Conservation (phyloP, 2,329 filamentous ascomycete species). For the Tothia fuscella region DNA sequence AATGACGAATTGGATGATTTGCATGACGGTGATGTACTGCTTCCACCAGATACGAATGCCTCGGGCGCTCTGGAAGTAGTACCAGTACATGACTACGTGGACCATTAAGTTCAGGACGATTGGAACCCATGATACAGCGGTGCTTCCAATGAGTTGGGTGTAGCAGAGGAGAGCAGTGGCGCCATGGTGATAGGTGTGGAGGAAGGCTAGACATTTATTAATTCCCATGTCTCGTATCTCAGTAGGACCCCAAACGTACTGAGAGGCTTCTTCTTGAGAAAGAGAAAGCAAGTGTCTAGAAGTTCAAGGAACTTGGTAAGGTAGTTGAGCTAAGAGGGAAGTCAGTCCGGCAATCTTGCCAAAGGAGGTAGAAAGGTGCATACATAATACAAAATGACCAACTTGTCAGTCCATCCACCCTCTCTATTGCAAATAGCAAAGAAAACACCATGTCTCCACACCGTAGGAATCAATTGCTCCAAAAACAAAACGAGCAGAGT, state of each 20-base stretch:
- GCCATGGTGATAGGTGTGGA: conserved; percentile 98
- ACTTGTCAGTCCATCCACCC: conserved; percentile 86
- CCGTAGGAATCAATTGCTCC: conserved; percentile 78
- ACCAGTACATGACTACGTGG: conserved; percentile 99
- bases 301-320: conserved; percentile 96
- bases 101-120: conserved; percentile 88
- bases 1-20: conserved; percentile 95
- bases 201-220: conserved; percentile 51
- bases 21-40: conserved; percentile 96
- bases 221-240: neutral
- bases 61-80: conserved; percentile 98
- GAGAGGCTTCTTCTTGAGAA: conserved; percentile 98
- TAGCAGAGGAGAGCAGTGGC: conserved; percentile 96
- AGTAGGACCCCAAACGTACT: conserved; percentile 38
- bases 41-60: conserved; percentile 98
- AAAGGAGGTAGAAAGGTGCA: conserved; percentile 26
- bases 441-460: conserved; percentile 74
- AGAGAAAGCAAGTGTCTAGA: conserved; percentile 89
- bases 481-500: conserved; percentile 72
- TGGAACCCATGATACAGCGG: conserved; percentile 86
- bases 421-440: conserved; percentile 69
- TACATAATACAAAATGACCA: conserved; percentile 96
- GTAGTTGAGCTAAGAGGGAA: conserved; percentile 67
- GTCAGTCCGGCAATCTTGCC: neutral
- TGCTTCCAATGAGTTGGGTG: conserved; percentile 87